phyloP scores from a whole-genome alignment of 306 rosid species.

The Vigna reflexopilosa region DNA sequence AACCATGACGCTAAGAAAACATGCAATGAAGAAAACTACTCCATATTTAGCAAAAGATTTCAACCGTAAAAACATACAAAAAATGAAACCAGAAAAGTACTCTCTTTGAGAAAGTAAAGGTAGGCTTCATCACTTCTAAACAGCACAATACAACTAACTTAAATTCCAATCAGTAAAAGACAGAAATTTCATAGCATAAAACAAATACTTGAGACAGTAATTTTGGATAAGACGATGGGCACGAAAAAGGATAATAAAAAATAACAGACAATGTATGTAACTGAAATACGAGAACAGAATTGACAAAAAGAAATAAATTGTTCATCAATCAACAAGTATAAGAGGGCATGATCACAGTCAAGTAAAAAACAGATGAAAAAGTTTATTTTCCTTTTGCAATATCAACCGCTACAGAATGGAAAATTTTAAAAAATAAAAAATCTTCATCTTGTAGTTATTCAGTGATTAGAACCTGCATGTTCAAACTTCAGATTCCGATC shows the following conservation, averaged over 20 bases:
- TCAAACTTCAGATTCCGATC: conserved; percentile 67
- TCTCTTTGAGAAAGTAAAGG: not conserved
- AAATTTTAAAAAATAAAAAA: not conserved
- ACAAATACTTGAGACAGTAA: not conserved
- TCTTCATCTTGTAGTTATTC: conserved; percentile 25
- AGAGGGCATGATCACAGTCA: conserved; percentile 20
- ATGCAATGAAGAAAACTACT: not conserved
- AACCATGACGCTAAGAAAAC: conserved; percentile 8
- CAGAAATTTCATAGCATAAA: conserved; percentile 10
- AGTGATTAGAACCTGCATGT: conserved; percentile 60
- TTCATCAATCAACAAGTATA: conserved; percentile 10
- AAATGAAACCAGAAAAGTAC: conserved; percentile 13
- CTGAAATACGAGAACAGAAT: conserved; percentile 2
- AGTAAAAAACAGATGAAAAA: conserved; percentile 31
- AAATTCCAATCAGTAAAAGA: conserved; percentile 13
- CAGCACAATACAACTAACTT: conserved; percentile 1
- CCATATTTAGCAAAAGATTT: not conserved
- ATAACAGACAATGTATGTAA: not conserved
- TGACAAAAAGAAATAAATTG: conserved; percentile 22
- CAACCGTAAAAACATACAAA: not conserved
- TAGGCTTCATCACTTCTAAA: not conserved
- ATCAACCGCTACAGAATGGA: conserved; percentile 11
- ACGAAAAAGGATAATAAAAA: conserved; percentile 6
- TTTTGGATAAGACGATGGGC: not conserved
- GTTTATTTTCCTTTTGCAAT: not conserved